These are phyloP conservation scores for Lathyrus aphaca DNA, from an alignment of 306 rosid species.

Conservation along the genomic window DNA sequence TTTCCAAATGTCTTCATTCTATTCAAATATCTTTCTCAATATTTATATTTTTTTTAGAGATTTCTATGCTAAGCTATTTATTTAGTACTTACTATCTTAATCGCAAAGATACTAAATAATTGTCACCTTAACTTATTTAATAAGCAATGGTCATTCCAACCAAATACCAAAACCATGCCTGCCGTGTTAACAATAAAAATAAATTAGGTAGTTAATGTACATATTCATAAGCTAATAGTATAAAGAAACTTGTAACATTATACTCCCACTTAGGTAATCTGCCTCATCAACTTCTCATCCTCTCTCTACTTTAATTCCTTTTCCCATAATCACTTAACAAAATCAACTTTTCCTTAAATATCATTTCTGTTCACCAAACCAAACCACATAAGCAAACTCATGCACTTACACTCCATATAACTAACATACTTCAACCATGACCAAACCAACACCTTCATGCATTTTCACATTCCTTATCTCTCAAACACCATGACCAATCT, in stretches of 20 bases:
- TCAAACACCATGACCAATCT: conserved; percentile 50
- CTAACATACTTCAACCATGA: conserved; percentile 49
- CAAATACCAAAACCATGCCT: too few species aligned
- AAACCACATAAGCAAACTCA: conserved; percentile 35
- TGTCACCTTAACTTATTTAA: neutral
- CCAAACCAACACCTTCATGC: conserved; percentile 24
- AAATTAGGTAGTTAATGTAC: too few species aligned
- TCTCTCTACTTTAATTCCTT: neutral
- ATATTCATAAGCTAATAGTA: neutral
- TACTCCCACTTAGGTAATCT: conserved; percentile 57
- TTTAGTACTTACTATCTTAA: neutral
- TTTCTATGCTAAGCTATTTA: too few species aligned
- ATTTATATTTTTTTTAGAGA: too few species aligned
- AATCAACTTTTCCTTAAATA: conserved; percentile 9
- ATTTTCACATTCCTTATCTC: conserved; percentile 40
- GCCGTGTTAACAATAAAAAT: too few species aligned
- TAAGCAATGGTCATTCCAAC: neutral
- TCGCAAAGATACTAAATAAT: neutral
- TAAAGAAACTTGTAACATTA: conserved; percentile 29
- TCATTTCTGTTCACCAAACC: conserved; percentile 83
- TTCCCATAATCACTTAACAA: neutral
- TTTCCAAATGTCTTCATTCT: neutral
- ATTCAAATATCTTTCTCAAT: too few species aligned
- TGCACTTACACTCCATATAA: conserved; percentile 34
- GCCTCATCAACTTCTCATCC: conserved; percentile 53